Conservation (phyloP, 768 basidiomycete genomes). For the Galerina sulciceps region DNA sequence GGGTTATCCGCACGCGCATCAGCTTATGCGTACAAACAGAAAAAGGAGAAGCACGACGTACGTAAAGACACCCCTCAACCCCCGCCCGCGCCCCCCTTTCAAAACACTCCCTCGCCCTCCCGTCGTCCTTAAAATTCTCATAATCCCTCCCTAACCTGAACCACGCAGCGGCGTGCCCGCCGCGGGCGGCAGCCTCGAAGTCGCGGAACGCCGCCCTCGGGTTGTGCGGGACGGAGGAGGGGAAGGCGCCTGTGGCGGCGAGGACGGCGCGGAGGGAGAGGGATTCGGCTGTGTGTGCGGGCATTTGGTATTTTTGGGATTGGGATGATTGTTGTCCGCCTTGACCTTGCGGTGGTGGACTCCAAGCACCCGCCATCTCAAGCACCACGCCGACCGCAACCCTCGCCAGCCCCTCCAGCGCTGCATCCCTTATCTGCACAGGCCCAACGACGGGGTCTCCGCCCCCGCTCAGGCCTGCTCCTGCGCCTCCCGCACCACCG, state of each 20-base stretch:
- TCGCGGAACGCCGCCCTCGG: slow-evolving; percentile 86
- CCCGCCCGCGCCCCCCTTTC: slow-evolving; percentile 76
- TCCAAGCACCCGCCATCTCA: slow-evolving; percentile 45
- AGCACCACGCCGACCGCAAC: slow-evolving; percentile 71
- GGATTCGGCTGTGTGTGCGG: slow-evolving; percentile 67
- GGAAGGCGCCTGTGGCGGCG: slow-evolving; percentile 73
- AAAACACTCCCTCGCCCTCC: slow-evolving; percentile 83
- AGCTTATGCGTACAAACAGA: too few species aligned
- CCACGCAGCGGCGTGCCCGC: slow-evolving; percentile 84
- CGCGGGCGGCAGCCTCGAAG: slow-evolving; percentile 82
- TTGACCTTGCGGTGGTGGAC: neutral
- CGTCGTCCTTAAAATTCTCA: slow-evolving; percentile 79
- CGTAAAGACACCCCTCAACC: slow-evolving; percentile 84
- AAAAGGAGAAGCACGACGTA: slow-evolving; percentile 38
- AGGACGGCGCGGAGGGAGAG: slow-evolving; percentile 77
- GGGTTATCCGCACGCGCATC: neutral
- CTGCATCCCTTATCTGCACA: slow-evolving; percentile 59
- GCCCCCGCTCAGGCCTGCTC: slow-evolving; percentile 21
- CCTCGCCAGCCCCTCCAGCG: slow-evolving; percentile 61
- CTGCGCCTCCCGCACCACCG: too few species aligned
- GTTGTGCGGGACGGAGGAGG: slow-evolving; percentile 64
- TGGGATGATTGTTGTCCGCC: too few species aligned
- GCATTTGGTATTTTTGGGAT: too few species aligned
- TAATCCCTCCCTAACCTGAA: slow-evolving; percentile 92
- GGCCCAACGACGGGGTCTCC: slow-evolving; percentile 53